Conservation (phyloP, 805 yeast genomes). For the Saccharomycopsis amapae region DNA sequence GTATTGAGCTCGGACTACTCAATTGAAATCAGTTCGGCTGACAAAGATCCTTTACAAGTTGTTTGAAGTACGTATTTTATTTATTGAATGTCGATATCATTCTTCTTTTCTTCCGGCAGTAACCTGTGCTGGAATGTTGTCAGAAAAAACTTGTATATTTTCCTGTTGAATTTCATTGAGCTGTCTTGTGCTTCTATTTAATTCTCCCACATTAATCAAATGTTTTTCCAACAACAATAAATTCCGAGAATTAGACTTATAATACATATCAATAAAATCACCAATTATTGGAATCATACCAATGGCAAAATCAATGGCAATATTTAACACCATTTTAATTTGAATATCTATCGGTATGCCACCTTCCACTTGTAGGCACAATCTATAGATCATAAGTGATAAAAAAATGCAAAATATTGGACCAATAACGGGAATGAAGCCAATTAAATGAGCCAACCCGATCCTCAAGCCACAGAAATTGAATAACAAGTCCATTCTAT, state of each 20-base stretch:
- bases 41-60: conserved; percentile 54
- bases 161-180: not conserved
- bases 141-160: too few relatives aligned
- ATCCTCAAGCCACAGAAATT: conserved; percentile 52
- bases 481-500: conserved; percentile 60
- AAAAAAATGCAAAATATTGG: conserved; percentile 46
- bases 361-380: conserved; percentile 49
- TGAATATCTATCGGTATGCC: conserved; percentile 55
- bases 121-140: too few relatives aligned
- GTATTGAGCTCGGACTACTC: conserved; percentile 32
- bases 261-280: conserved; percentile 58
- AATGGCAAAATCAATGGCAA: conserved; percentile 58
- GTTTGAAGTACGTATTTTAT: conserved; percentile 22
- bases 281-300: conserved; percentile 77
- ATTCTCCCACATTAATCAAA: conserved; percentile 29
- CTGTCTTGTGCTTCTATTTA: conserved; percentile 14
- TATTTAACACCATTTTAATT: conserved; percentile 52
- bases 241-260: conserved; percentile 71
- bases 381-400: conserved; percentile 36
- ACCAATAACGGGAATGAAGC: conserved; percentile 65
- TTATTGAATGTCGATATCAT: too few relatives aligned
- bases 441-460: conserved; percentile 66
- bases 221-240: conserved; percentile 54
- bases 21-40: conserved; percentile 46
- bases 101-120: too few relatives aligned